Percentiles rank a stretch among this genome's conserved stretches.
phyloP scores from a whole-genome alignment of 345 rosid genomes.

The Mangifera indica region DNA sequence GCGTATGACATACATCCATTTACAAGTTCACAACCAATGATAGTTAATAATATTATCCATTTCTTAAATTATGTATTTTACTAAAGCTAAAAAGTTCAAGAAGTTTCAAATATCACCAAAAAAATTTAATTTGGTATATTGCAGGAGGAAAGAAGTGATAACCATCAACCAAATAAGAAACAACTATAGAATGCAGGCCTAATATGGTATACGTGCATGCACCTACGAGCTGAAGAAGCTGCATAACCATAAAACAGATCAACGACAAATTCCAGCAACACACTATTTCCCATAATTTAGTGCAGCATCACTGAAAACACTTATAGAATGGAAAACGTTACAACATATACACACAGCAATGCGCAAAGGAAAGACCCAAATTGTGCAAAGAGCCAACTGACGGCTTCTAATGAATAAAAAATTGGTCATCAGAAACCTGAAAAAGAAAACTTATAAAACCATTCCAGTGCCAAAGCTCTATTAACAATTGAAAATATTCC shows the following conservation, averaged over 20 bases:
- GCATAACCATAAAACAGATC: not conserved
- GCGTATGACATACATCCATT: not conserved
- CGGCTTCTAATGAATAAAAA: not conserved
- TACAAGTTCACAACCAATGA: not conserved
- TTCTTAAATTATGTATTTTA: no score
- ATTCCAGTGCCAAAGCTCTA: not conserved
- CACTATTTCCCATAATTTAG: not conserved
- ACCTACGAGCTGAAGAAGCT: not conserved
- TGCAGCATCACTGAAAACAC: not conserved
- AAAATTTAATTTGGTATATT: no score
- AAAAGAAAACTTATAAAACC: no score
- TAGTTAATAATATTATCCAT: not conserved
- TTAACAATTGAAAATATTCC: not conserved
- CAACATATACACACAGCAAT: not conserved
- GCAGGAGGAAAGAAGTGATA: not conserved
- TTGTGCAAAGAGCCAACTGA: not conserved
- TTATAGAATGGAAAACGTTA: not conserved
- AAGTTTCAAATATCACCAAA: no score
- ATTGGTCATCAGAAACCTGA: not conserved
- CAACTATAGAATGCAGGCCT: not conserved
- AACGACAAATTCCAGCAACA: not conserved
- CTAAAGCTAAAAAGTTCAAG: no score
- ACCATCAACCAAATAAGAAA: constrained; percentile 1
- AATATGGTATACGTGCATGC: not conserved
- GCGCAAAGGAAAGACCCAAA: not conserved